Evolutionary conservation across 164 flowering plant species (phyloP).

Genomic region (Nelumbo lutea): DNA sequence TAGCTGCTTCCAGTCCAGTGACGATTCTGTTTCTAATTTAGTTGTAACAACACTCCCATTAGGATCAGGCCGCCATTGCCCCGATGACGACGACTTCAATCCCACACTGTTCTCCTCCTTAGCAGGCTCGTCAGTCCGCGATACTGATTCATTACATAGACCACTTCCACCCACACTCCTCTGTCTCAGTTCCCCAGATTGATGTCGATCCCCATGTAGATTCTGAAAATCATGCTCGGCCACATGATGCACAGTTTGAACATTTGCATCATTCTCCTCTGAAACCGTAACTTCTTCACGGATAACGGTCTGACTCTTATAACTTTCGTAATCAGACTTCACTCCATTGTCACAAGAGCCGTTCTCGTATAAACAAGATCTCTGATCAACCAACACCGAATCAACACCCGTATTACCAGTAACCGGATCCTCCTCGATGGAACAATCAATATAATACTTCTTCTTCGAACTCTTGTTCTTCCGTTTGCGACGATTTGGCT

Average conservation of each 20-base stretch:
- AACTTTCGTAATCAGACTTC: constrained; percentile 12
- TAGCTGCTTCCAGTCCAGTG: constrained; percentile 73
- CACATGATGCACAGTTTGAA: constrained; percentile 14
- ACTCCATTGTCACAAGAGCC: constrained; percentile 9
- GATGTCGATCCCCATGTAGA: constrained; percentile 14
- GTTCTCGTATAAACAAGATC: neutral
- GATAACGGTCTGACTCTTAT: constrained; percentile 9
- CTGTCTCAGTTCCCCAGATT: constrained; percentile 55
- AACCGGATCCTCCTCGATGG: constrained; percentile 23
- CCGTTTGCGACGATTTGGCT: constrained; percentile 29
- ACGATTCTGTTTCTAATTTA: constrained; percentile 48
- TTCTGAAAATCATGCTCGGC: constrained; percentile 19
- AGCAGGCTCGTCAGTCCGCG: constrained; percentile 1
- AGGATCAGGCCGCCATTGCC: constrained; percentile 20
- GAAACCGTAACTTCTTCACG: constrained; percentile 16
- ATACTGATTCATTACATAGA: constrained; percentile 9
- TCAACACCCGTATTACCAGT: constrained; percentile 6
- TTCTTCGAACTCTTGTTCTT: constrained; percentile 27
- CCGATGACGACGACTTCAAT: constrained; percentile 13
- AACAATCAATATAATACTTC: constrained; percentile 17
- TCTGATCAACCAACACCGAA: constrained; percentile 14
- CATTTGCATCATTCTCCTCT: constrained; percentile 21
- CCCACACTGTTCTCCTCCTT: constrained; percentile 17
- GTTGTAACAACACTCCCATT: constrained; percentile 27
- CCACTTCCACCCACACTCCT: constrained; percentile 47